Percentiles rank a stretch among this genome's conserved stretches.
Evolutionary conservation across 495 filamentous ascomycete genomes (phyloP).

Genomic region (Penicillium desertorum): DNA sequence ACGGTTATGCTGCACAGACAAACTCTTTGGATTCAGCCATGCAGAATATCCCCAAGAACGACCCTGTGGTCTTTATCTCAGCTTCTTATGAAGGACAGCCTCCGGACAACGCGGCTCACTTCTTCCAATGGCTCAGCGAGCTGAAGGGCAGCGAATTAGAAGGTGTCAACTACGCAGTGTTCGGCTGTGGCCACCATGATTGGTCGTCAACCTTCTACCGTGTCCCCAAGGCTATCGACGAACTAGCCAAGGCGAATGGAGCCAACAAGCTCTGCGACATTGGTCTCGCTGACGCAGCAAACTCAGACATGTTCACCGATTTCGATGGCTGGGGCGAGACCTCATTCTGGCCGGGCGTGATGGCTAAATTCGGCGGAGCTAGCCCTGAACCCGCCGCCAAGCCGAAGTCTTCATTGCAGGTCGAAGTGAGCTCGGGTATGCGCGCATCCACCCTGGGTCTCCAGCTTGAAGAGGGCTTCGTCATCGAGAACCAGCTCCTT

Average conservation of each 20-base stretch:
- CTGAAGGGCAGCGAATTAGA: constrained; percentile 52
- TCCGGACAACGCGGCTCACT: constrained; percentile 70
- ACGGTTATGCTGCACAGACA: constrained; percentile 59
- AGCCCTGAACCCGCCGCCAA: constrained; percentile 21
- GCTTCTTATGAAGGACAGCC: constrained; percentile 75
- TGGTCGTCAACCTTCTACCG: constrained; percentile 73
- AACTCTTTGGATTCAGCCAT: constrained; percentile 61
- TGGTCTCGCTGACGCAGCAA: constrained; percentile 61
- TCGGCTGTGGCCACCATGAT: constrained; percentile 53
- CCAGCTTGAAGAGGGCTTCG: constrained; percentile 62
- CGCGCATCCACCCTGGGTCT: constrained; percentile 63
- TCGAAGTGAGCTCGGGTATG: constrained; percentile 57
- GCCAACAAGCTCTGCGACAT: constrained; percentile 53
- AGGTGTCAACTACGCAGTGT: constrained; percentile 62
- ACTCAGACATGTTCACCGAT: constrained; percentile 64
- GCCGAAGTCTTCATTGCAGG: constrained; percentile 43
- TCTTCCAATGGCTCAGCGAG: constrained; percentile 61
- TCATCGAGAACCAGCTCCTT: constrained; percentile 55
- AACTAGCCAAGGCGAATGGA: constrained; percentile 50
- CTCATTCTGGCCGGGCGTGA: constrained; percentile 62
- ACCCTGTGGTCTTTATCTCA: constrained; percentile 65
- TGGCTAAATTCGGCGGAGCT: constrained; percentile 47
- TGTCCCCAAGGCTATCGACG: constrained; percentile 64
- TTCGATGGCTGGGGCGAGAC: constrained; percentile 73
- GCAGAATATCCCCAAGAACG: constrained; percentile 58